These are phyloP conservation scores for Solanum tacnaense DNA, from an alignment of 257 asterid genomes.

Conservation along the genomic window DNA sequence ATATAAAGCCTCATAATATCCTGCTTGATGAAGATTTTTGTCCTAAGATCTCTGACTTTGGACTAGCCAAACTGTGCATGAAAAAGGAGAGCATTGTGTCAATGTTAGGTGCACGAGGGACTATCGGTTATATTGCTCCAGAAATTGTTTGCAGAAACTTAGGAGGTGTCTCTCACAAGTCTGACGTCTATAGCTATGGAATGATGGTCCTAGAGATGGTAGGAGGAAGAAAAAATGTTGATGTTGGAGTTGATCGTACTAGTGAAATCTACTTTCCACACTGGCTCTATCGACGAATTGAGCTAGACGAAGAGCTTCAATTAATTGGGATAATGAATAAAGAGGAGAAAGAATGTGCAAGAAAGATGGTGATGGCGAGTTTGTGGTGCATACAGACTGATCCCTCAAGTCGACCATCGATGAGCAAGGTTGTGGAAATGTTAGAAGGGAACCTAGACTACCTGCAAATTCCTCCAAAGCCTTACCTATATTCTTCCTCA, in stretches of 20 bases:
- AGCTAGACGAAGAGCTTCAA: not conserved
- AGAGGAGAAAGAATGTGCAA: slow-evolving; percentile 4
- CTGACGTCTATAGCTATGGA: slow-evolving; percentile 28
- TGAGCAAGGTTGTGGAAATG: slow-evolving; percentile 28
- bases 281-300: slow-evolving; percentile 12
- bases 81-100: not conserved
- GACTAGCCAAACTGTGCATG: not conserved
- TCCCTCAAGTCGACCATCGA: slow-evolving; percentile 24
- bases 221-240: not conserved
- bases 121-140: not conserved
- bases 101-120: not conserved
- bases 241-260: not conserved
- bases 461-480: slow-evolving; percentile 21
- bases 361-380: slow-evolving; percentile 25
- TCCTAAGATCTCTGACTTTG: slow-evolving; percentile 13
- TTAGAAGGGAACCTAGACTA: slow-evolving; percentile 14
- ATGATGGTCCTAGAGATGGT: slow-evolving; percentile 3
- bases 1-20: slow-evolving; percentile 26
- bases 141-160: not conserved
- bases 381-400: slow-evolving; percentile 37
- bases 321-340: not conserved
- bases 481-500: slow-evolving; percentile 6
- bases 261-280: slow-evolving; percentile 20
- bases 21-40: not conserved
- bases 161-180: slow-evolving; percentile 17